Evolutionary conservation across 202 grass and related monocot species (phyloP), one percentile per base, ranked within the genome.

Genomic region (Carex arenaria): DNA sequence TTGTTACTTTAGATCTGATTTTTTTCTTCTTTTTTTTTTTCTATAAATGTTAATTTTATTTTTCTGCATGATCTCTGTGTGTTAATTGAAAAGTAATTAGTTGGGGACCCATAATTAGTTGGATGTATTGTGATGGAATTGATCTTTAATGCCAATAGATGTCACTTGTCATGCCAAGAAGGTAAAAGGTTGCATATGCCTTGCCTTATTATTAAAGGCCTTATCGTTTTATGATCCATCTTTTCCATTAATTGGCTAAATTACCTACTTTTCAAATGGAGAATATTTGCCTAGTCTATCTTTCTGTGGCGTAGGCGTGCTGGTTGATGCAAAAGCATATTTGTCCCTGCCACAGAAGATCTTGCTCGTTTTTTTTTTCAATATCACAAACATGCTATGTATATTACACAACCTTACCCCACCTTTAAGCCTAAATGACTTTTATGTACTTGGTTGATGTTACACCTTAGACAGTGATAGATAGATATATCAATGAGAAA

Each of bases 361-460:
- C 79, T 66, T 31, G 15, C 20, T 49, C 17, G n/a, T 52, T 9
- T 62, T 81, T 81, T 81, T 26, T 26, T 26, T 26, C 60, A 32
- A 81, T 52, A 81, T 82, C 62, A 82, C 62, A 82, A 45, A 32
- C 4, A 66, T 81, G 79, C 38, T 42, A 82, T 82, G 12, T 56
- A 75, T 76, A 26, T 26, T 76, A 57, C 22, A 45, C n/a, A 67
- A 64, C 61, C 23, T 82, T 66, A 67, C 79, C 79, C 79, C 72
- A 56, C 23, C 80, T 66, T 56, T 19, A 80, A 63, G 55, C 59
- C 59, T 64, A 65, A 81, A 51, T 64, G 59, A 81, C 43, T 82
- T 82, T 82, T 69, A 15, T 82, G 80, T 82, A 82, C 80, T 82
- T 82, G 62, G 45, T 67, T 82, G 63, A 82, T 82, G 80, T 82